These are phyloP conservation scores for Myxozyma vanderwaltii DNA, from an alignment of 805 yeast species.

Conservation along the genomic window DNA sequence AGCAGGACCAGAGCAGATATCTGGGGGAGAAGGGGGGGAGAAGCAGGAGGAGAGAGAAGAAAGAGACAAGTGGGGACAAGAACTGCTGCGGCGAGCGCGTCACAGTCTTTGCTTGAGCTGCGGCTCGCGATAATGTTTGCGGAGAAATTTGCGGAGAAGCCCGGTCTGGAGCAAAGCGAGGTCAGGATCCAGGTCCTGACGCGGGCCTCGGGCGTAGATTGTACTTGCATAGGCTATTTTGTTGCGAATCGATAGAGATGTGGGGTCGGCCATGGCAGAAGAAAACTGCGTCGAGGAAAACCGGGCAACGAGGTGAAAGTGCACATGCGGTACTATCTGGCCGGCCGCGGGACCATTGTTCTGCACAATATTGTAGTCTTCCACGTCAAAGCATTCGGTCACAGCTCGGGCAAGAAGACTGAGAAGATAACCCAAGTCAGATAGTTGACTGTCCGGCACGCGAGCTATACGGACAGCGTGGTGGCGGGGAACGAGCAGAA, in stretches of 20 bases:
- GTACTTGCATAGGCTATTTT: constrained; percentile 36
- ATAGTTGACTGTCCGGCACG: not conserved
- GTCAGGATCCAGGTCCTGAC: constrained; percentile 41
- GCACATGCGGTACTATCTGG: constrained; percentile 91
- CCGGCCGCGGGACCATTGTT: constrained; percentile 83
- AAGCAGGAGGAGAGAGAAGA: not conserved
- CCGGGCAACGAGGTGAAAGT: constrained; percentile 85
- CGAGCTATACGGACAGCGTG: constrained; percentile 37
- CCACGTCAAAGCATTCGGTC: constrained; percentile 26
- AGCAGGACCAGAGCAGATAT: too few species aligned
- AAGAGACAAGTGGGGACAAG: not conserved
- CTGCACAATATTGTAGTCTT: constrained; percentile 44
- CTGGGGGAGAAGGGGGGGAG: constrained; percentile 4
- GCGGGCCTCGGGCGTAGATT: constrained; percentile 42
- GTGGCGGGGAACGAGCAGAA: constrained; percentile 43
- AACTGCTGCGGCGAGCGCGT: too few species aligned
- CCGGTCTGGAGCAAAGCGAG: constrained; percentile 5
- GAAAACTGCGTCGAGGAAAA: not conserved
- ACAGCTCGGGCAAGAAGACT: constrained; percentile 39
- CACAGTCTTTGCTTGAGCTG: too few species aligned
- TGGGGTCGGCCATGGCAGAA: not conserved
- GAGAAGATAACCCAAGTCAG: constrained; percentile 38
- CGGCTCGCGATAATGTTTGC: not conserved
- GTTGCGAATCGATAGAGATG: constrained; percentile 12
- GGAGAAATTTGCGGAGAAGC: not conserved